Base-by-base conservation (phyloP, 2,329 filamentous ascomycete genomes). In the Phialophora verrucosa region DNA sequence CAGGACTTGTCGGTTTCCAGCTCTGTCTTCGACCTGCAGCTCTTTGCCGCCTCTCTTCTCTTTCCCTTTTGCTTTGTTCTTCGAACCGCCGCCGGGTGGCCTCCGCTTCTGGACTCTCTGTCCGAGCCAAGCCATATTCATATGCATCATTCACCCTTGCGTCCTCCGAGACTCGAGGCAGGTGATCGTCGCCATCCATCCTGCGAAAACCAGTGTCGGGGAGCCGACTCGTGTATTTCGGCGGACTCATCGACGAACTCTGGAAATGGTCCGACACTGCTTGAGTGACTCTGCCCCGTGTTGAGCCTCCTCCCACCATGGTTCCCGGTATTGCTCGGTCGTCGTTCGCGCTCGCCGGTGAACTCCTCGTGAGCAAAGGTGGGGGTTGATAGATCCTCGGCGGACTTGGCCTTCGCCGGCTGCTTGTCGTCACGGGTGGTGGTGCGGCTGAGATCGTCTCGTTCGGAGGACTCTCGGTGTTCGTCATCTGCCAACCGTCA, bases 401-500 rank as follows among this genome's bases (percentile, higher is more conserved):
- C 32, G 69, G 65, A 64, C 59, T 65, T 42, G 66, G 66, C 49
- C 65, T 63, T 53, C 35, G 49, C 38, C 64, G 59, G 29, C 29
- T 68, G 57, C 63, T 66, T 35, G 67, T 59, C 42, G 54, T 65
- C 58, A 25, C 38, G 7, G 62, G 50, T 47, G 42, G 59, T 49
- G 56, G 54, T 55, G 29, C 20, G 44, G 57, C 61, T 51, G 59
- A 54, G 29, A 10, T 65, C 53, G 25, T 60, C 49, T 62, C 35
- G 59, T 55, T 62, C 55, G 70, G 53, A 1, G 59, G 64, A 47
- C 20, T 66, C 54, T 56, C 44, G 2, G 63, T 59, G 51, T 53
- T 68, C 63, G 64, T 62, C 62, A 71, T 72, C 69, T 72, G 70
- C 69, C 70, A 71, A 42, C 63, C 70, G 59, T 72, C 65, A 70